Conservation (phyloP, 2,329 filamentous ascomycete genomes). For the Neonectria punicea region DNA sequence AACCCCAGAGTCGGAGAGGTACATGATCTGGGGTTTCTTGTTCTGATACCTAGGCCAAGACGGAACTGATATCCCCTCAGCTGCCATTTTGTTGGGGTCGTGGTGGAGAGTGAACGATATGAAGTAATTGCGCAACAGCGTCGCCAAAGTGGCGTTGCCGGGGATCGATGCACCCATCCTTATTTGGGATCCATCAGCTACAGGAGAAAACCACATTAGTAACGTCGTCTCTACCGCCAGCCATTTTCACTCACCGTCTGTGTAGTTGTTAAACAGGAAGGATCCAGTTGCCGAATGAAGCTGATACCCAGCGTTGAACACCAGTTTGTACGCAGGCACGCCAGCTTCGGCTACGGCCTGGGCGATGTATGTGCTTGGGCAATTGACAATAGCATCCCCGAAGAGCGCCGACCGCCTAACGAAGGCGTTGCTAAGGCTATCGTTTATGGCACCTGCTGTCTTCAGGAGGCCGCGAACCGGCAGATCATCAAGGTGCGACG, state of each 20-base stretch:
- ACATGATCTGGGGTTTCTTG: neutral
- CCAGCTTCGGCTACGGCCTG: conserved; percentile 10
- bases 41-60: conserved; percentile 4
- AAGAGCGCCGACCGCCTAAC: conserved; percentile 12
- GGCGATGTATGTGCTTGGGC: conserved; percentile 5
- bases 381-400: conserved; percentile 8
- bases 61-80: neutral
- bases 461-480: neutral
- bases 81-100: neutral
- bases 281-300: conserved; percentile 14
- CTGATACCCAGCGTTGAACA: conserved; percentile 19
- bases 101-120: conserved; percentile 12
- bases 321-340: conserved; percentile 4
- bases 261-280: conserved; percentile 10
- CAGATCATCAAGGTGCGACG: neutral
- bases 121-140: conserved; percentile 7
- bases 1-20: neutral
- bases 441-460: neutral
- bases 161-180: neutral
- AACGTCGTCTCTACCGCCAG: neutral
- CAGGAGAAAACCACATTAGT: neutral
- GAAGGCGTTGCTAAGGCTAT: conserved; percentile 1
- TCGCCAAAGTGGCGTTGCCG: conserved; percentile 10
- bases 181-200: conserved; percentile 11
- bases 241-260: neutral